Evolutionary conservation across 1,284 basidiomycete genomes (phyloP).

Genomic region (Hemileia vastatrix): DNA sequence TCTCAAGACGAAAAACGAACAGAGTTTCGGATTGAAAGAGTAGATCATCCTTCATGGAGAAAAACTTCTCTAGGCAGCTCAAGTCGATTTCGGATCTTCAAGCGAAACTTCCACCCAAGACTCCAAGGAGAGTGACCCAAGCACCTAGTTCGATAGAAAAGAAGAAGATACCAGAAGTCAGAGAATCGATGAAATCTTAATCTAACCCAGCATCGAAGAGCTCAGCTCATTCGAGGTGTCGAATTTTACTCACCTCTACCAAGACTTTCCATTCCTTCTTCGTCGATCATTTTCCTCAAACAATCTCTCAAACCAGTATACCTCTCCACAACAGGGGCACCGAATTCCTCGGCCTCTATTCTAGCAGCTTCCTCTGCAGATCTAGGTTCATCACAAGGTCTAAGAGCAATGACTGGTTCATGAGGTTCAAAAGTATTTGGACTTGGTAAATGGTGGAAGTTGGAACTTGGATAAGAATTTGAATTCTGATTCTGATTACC

Average conservation of each 20-base stretch:
- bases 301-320: slow-evolving; percentile 38
- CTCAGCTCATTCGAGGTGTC: too few relatives aligned
- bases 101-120: too few relatives aligned
- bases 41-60: too few relatives aligned
- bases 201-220: too few relatives aligned
- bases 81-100: too few relatives aligned
- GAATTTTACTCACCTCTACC: slow-evolving; percentile 24
- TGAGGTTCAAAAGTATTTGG: slow-evolving; percentile 30
- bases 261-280: slow-evolving; percentile 40
- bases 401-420: slow-evolving; percentile 41
- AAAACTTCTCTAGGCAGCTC: too few relatives aligned
- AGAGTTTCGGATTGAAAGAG: too few relatives aligned
- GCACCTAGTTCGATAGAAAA: too few relatives aligned
- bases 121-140: too few relatives aligned
- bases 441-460: slow-evolving; percentile 2
- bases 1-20: too few relatives aligned
- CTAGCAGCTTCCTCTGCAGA: slow-evolving; percentile 28
- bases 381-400: slow-evolving; percentile 35
- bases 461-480: not conserved
- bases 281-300: slow-evolving; percentile 39
- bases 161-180: too few relatives aligned
- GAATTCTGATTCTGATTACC: slow-evolving; percentile 8
- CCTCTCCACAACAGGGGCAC: slow-evolving; percentile 35
- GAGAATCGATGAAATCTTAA: too few relatives aligned
- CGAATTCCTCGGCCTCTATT: slow-evolving; percentile 31